phyloP scores from a whole-genome alignment of 352 stramenopile genomes.

The Globisporangium perplexum region DNA sequence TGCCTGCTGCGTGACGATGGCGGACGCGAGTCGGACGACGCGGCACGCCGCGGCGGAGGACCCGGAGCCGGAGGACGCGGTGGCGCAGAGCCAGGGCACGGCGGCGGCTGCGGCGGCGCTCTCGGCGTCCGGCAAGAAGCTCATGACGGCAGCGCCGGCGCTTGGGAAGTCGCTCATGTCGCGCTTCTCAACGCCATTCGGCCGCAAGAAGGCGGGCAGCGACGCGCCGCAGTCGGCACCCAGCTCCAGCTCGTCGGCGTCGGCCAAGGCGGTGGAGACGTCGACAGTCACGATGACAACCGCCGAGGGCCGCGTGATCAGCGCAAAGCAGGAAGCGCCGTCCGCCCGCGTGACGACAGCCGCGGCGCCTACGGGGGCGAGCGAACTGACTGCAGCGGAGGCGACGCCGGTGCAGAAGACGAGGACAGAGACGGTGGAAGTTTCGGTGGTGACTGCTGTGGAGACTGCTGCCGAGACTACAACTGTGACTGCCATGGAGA shows the following conservation, averaged over 20 bases:
- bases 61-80: slow-evolving; percentile 16
- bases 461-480: slow-evolving; percentile 1
- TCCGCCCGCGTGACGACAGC: neutral
- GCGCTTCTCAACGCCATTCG: slow-evolving; percentile 15
- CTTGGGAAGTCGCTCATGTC: slow-evolving; percentile 17
- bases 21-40: neutral
- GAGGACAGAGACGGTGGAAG: too few relatives aligned
- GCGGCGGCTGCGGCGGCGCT: neutral
- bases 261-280: neutral
- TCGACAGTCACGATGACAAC: slow-evolving; percentile 3
- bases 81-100: slow-evolving; percentile 1
- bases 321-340: neutral
- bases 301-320: neutral
- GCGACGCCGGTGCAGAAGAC: neutral
- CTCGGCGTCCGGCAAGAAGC: slow-evolving; percentile 13
- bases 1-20: neutral
- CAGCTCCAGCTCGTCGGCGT: neutral
- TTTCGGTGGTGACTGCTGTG: neutral
- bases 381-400: neutral
- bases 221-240: neutral
- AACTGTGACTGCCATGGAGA: neutral
- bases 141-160: slow-evolving; percentile 15
- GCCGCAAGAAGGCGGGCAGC: slow-evolving; percentile 10
- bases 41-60: slow-evolving; percentile 7
- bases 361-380: neutral